Percentiles rank a stretch among this genome's conserved stretches.
These are phyloP conservation scores for Filobasidium wieringae DNA, from an alignment of 768 basidiomycete species.

Conservation along the genomic window DNA sequence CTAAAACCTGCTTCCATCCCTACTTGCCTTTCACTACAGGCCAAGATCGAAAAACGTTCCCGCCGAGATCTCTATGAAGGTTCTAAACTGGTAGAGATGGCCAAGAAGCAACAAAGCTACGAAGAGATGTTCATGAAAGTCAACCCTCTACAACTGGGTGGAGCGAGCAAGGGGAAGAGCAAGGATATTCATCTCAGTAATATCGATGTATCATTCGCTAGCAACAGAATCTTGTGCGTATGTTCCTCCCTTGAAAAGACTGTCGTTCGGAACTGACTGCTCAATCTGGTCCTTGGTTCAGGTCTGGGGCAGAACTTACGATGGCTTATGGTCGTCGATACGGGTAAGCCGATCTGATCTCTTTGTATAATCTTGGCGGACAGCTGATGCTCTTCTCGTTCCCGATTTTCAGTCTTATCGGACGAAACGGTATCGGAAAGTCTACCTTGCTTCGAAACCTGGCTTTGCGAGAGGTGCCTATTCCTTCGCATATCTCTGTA, in stretches of 20 bases:
- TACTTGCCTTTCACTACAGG: conserved; percentile 39
- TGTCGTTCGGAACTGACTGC: not conserved
- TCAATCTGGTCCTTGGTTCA: not conserved
- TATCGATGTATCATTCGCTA: conserved; percentile 93
- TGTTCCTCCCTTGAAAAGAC: not conserved
- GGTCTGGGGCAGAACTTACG: conserved; percentile 34
- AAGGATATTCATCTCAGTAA: conserved; percentile 91
- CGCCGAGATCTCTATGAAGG: conserved; percentile 86
- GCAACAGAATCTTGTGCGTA: conserved; percentile 68
- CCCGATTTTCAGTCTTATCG: conserved; percentile 29
- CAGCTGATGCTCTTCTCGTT: not conserved
- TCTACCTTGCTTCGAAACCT: conserved; percentile 89
- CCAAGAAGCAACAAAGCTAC: conserved; percentile 92
- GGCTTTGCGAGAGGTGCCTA: conserved; percentile 84
- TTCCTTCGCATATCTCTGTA: conserved; percentile 89
- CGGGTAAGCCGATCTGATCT: conserved; percentile 21
- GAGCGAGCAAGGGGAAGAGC: conserved; percentile 76
- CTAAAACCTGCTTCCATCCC: too few relatives aligned
- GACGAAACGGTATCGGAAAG: conserved; percentile 67
- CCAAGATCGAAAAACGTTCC: conserved; percentile 94
- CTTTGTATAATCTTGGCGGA: not conserved
- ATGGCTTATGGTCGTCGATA: conserved; percentile 36
- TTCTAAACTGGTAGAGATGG: conserved; percentile 83
- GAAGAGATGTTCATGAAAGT: conserved; percentile 99
- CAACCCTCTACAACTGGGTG: conserved; percentile 74